Conservation (phyloP, 2,329 filamentous ascomycete species). For the Elsinoe perseae region DNA sequence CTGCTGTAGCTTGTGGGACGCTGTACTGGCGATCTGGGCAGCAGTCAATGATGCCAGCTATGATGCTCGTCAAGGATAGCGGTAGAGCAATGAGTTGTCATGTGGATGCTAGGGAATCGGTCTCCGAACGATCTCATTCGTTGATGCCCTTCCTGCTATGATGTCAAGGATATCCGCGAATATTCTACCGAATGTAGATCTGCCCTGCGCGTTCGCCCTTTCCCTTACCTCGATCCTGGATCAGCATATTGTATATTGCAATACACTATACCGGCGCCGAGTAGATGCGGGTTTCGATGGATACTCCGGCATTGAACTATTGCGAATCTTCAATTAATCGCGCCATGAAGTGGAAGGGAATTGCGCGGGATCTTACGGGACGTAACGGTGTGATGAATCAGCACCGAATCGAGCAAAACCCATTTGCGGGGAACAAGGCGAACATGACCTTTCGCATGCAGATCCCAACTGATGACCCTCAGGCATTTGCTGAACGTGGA, state of each 20-base stretch:
- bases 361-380: neutral
- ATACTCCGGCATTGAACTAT: neutral
- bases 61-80: neutral
- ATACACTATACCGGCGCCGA: neutral
- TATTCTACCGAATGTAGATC: neutral
- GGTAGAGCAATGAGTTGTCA: slow-evolving; percentile 1
- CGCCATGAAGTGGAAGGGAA: neutral
- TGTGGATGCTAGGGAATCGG: neutral
- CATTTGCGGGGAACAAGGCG: neutral
- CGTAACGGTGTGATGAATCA: neutral
- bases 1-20: neutral
- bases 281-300: neutral
- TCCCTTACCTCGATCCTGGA: neutral
- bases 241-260: neutral
- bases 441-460: neutral
- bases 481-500: neutral
- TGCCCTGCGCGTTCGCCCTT: neutral
- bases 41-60: neutral
- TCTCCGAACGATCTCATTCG: neutral
- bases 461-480: neutral
- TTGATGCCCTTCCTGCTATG: neutral
- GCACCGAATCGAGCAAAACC: neutral
- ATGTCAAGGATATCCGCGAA: neutral
- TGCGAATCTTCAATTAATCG: neutral
- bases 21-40: neutral